A percentile compares a stretch with the other conserved stretches of the same genome.
phyloP scores from a whole-genome alignment of 176 grass and related monocot genomes.

The Raddia guianensis region DNA sequence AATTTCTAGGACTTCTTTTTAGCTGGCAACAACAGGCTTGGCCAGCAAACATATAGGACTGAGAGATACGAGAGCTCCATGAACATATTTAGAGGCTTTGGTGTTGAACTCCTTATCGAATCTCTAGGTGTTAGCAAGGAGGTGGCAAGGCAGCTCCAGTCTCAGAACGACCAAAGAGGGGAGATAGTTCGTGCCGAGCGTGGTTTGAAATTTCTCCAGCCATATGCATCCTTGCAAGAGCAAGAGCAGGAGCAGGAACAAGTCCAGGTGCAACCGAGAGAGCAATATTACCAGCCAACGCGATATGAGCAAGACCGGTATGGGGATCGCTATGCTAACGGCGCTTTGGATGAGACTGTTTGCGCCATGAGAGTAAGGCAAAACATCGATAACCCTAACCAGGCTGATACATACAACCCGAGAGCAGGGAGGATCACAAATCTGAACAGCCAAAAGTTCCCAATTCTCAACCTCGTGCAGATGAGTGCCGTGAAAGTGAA shows the following conservation, averaged over 20 bases:
- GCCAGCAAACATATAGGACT: slow-evolving; percentile 9
- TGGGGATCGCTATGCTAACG: slow-evolving; percentile 22
- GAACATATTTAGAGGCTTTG: slow-evolving; percentile 16
- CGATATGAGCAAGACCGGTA: neutral
- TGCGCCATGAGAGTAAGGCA: slow-evolving; percentile 44
- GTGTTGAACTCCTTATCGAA: neutral
- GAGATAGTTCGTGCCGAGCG: neutral
- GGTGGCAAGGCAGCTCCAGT: slow-evolving; percentile 39
- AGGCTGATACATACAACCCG: slow-evolving; percentile 44
- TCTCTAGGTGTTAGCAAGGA: neutral
- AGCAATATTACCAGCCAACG: slow-evolving; percentile 3
- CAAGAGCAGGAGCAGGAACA: slow-evolving; percentile 42
- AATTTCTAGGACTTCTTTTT: slow-evolving; percentile 42
- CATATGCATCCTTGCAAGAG: slow-evolving; percentile 26
- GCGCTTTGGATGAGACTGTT: slow-evolving; percentile 43
- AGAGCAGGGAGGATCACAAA: slow-evolving; percentile 42
- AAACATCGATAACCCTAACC: slow-evolving; percentile 43
- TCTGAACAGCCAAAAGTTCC: slow-evolving; percentile 53
- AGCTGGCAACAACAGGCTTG: slow-evolving; percentile 38
- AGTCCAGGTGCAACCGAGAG: slow-evolving; percentile 22
- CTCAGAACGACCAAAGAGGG: slow-evolving; percentile 33
- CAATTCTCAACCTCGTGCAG: slow-evolving; percentile 39
- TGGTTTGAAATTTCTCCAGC: slow-evolving; percentile 16
- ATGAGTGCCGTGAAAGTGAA: slow-evolving; percentile 52
- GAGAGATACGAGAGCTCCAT: neutral